Evolutionary conservation across 169 alveolate genomes (phyloP), one percentile per base, ranked within the genome.

Genomic region (Eimeria acervulina): DNA sequence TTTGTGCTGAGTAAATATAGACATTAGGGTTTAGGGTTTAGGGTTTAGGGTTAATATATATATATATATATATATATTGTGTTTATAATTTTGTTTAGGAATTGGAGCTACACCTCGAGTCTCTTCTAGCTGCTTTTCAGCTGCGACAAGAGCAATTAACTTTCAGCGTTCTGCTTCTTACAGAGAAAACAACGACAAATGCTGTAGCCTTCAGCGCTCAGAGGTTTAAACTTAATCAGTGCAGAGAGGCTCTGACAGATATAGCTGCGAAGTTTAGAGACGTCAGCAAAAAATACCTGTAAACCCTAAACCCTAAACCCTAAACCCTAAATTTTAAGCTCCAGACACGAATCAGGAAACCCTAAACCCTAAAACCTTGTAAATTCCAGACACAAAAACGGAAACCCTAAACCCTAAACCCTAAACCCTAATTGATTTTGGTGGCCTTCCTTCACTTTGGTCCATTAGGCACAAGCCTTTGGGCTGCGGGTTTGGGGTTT

Each of bases 21-120:
- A 47, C 12, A n/a, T 68, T 68, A 68, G 42, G 80, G 80, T 68
- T 68, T 68, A 68, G 80, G 80, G 80, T 68, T 68, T 68, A 68
- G 66, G 66, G 66, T 55, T 68, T 68, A 15, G 80, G 80, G 80
- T 68, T 68, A n/a, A n/a, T n/a, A n/a, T n/a, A n/a, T n/a, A n/a
- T n/a, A n/a, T n/a, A n/a, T n/a, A n/a, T n/a, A n/a, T n/a, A n/a
- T n/a, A n/a, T n/a, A n/a, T n/a, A n/a, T n/a, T n/a, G n/a, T n/a
- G n/a, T n/a, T n/a, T n/a, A 8, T 8, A 19, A n/a, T 23, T 68
- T 93, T 38, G 95, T 90, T 26, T 95, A 96, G 96, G 97, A 90
- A 33, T 85, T 95, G 80, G 97, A 96, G 88, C 78, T 78, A 52
- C 97, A 96, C 78, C 93, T 95, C 90, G 97, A 96, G 47, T 72